Evolutionary conservation across 2,329 filamentous ascomycete species (phyloP).

Genomic region (Orbilia oligospora): DNA sequence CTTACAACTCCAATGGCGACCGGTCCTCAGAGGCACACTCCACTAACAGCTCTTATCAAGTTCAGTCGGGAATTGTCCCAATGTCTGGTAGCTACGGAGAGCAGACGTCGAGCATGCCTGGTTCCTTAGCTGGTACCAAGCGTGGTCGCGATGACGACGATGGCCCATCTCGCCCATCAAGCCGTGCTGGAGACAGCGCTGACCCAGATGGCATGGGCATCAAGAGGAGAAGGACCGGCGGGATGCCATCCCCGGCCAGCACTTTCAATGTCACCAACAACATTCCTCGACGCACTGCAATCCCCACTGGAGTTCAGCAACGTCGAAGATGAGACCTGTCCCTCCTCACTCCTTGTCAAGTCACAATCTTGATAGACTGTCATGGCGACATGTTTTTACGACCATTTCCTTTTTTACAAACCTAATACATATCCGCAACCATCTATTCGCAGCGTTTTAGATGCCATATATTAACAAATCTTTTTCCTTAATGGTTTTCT

Average conservation of each 20-base stretch:
- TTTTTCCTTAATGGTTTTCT: constrained; percentile 38
- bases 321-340: constrained; percentile 41
- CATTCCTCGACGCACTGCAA: constrained; percentile 57
- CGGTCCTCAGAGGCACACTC: constrained; percentile 80
- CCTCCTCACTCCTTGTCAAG: constrained; percentile 29
- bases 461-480: constrained; percentile 52
- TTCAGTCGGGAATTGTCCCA: constrained; percentile 61
- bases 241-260: constrained; percentile 54
- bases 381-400: constrained; percentile 60
- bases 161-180: constrained; percentile 76
- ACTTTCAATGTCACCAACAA: constrained; percentile 54
- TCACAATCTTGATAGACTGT: constrained; percentile 43
- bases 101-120: constrained; percentile 58
- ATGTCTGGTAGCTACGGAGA: constrained; percentile 61
- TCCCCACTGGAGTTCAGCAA: constrained; percentile 56
- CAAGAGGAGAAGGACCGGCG: constrained; percentile 50
- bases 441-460: constrained; percentile 56
- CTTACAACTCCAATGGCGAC: constrained; percentile 76
- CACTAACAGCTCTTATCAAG: constrained; percentile 66
- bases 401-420: constrained; percentile 48
- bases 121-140: constrained; percentile 70
- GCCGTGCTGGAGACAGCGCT: constrained; percentile 69
- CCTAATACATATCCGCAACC: constrained; percentile 59
- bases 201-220: constrained; percentile 55
- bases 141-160: constrained; percentile 76